Percentiles rank a stretch among this genome's conserved stretches.
Evolutionary conservation across 768 basidiomycete genomes (phyloP).

Genomic region (Lentinula aciculospora): DNA sequence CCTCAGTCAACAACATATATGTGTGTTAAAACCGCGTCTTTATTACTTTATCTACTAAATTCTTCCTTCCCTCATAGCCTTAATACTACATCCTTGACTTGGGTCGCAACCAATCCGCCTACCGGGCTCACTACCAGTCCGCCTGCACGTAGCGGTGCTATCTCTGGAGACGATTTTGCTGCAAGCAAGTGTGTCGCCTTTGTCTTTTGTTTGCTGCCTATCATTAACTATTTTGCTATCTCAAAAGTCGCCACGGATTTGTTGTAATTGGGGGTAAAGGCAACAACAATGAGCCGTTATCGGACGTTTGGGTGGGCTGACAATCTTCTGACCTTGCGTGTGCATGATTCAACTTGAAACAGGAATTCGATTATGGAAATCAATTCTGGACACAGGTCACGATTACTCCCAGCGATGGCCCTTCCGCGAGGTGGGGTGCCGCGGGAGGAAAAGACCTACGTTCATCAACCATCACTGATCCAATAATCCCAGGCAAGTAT

Average conservation of each 20-base stretch:
- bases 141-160: slow-evolving; percentile 56
- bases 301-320: slow-evolving; percentile 67
- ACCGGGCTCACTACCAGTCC: slow-evolving; percentile 41
- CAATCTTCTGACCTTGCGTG: slow-evolving; percentile 1
- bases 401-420: slow-evolving; percentile 40
- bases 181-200: slow-evolving; percentile 67
- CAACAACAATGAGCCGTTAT: slow-evolving; percentile 43
- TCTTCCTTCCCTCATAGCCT: slow-evolving; percentile 35
- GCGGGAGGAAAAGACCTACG: slow-evolving; percentile 69
- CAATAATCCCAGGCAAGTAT: slow-evolving; percentile 26
- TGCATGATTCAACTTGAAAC: slow-evolving; percentile 10
- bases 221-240: slow-evolving; percentile 11
- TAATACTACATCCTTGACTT: slow-evolving; percentile 53
- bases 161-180: slow-evolving; percentile 66
- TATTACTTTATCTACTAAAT: slow-evolving; percentile 4
- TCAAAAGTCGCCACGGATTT: slow-evolving; percentile 64
- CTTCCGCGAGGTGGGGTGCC: slow-evolving; percentile 64
- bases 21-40: slow-evolving; percentile 30
- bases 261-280: slow-evolving; percentile 70
- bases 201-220: slow-evolving; percentile 1
- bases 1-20: slow-evolving; percentile 62
- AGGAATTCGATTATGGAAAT: slow-evolving; percentile 76
- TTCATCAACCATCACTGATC: slow-evolving; percentile 34
- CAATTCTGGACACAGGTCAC: slow-evolving; percentile 70
- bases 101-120: slow-evolving; percentile 55